Conservation (phyloP, 164 flowering plant species). For the Cinnamomum micranthum region DNA sequence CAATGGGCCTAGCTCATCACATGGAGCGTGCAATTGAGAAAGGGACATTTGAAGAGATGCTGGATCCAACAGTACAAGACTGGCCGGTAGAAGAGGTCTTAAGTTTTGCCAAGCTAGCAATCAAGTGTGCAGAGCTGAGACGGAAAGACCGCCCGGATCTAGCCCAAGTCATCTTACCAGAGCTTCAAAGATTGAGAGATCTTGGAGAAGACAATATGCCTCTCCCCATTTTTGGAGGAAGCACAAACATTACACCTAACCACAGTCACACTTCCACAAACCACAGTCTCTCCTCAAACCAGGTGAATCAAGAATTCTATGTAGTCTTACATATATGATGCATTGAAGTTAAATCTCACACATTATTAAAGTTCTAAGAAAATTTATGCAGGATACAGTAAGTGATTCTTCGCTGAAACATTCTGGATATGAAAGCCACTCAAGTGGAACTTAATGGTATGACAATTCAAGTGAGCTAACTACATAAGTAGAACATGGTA, state of each 20-base stretch:
- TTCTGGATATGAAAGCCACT: neutral
- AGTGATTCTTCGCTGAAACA: neutral
- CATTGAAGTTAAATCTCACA: neutral
- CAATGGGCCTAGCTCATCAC: slow-evolving; percentile 67
- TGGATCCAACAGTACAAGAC: slow-evolving; percentile 51
- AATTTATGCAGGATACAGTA: neutral
- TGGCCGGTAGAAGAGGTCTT: slow-evolving; percentile 67
- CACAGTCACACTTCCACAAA: slow-evolving; percentile 10
- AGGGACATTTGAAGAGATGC: slow-evolving; percentile 48
- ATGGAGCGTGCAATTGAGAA: slow-evolving; percentile 52
- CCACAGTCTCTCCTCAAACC: slow-evolving; percentile 10
- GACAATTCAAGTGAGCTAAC: neutral
- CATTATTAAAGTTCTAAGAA: neutral
- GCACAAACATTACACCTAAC: slow-evolving; percentile 20
- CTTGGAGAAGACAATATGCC: slow-evolving; percentile 47
- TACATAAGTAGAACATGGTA: no score
- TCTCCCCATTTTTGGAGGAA: neutral
- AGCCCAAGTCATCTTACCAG: slow-evolving; percentile 43
- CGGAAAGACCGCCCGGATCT: slow-evolving; percentile 70
- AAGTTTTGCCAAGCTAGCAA: slow-evolving; percentile 45
- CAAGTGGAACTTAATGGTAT: neutral
- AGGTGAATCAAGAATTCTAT: slow-evolving; percentile 1
- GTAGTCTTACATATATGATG: neutral
- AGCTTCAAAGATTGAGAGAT: slow-evolving; percentile 44
- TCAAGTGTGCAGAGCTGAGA: slow-evolving; percentile 57